Percentiles rank a stretch among this genome's conserved stretches.
Conservation (phyloP, 306 rosid species). For the Canavalia ensiformis region DNA sequence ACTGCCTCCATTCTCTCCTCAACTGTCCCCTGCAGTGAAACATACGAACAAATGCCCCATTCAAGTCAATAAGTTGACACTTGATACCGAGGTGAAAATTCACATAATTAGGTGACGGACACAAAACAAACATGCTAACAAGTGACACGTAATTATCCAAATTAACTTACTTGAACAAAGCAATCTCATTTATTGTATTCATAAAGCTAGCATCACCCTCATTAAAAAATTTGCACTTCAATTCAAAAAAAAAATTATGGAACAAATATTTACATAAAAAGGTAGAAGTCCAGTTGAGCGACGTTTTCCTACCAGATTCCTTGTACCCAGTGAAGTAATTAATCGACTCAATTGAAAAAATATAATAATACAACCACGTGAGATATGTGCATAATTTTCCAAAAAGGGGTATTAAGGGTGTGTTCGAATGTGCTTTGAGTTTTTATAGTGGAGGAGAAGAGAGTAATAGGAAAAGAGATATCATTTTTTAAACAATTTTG, state of each 20-base stretch:
- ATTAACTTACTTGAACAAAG: constrained; percentile 11
- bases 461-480: too few relatives aligned
- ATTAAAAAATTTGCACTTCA: not conserved
- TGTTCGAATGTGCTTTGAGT: too few relatives aligned
- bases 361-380: constrained; percentile 14
- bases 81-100: constrained; percentile 34
- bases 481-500: too few relatives aligned
- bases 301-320: not conserved
- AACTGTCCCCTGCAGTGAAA: constrained; percentile 77
- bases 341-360: constrained; percentile 4
- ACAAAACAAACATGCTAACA: constrained; percentile 21
- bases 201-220: constrained; percentile 4
- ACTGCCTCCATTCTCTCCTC: constrained; percentile 99
- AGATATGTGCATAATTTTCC: constrained; percentile 13
- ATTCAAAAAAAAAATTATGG: constrained; percentile 1
- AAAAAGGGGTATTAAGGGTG: not conserved
- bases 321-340: constrained; percentile 28
- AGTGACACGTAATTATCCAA: constrained; percentile 32
- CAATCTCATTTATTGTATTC: constrained; percentile 4
- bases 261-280: constrained; percentile 33
- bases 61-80: not conserved
- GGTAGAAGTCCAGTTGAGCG: constrained; percentile 16
- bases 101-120: constrained; percentile 22
- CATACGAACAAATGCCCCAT: constrained; percentile 34
- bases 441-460: too few relatives aligned